Conservation (phyloP, 208 protist genomes). For the Acanthamoeba lenticulata region DNA sequence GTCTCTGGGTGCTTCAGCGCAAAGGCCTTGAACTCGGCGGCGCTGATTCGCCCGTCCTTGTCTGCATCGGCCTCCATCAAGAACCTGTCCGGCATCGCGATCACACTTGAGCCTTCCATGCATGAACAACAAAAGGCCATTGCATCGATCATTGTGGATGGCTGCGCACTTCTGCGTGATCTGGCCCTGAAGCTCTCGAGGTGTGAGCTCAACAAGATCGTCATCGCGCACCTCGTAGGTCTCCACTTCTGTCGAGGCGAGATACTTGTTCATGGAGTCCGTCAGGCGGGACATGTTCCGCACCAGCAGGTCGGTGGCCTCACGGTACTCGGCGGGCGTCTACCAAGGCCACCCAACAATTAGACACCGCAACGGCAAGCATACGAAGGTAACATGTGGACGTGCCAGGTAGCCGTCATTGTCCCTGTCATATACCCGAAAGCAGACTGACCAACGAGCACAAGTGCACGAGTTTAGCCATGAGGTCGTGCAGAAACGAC, state of each 20-base stretch:
- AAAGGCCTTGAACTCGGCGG: background rate
- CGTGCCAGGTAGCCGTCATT: conserved; percentile 12
- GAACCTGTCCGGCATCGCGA: background rate
- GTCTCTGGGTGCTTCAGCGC: background rate
- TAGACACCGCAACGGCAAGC: no score
- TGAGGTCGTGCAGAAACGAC: background rate
- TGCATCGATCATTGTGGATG: background rate
- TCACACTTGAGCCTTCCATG: no score
- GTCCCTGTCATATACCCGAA: conserved; percentile 14
- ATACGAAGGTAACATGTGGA: background rate
- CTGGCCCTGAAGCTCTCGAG: background rate
- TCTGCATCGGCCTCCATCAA: background rate
- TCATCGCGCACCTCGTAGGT: background rate
- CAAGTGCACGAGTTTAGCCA: background rate
- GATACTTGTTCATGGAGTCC: conserved; percentile 1
- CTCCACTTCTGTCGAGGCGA: background rate
- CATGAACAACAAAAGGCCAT: no score
- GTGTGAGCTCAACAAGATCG: background rate
- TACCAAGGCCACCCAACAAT: background rate
- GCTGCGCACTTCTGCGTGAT: background rate
- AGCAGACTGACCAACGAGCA: background rate
- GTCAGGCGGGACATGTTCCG: conserved; percentile 9
- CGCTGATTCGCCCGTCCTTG: background rate
- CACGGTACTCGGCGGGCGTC: conserved; percentile 39
- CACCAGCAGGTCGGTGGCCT: conserved; percentile 22